Base-by-base conservation (phyloP, 352 stramenopile species). In the Phytophthora pistaciae region DNA sequence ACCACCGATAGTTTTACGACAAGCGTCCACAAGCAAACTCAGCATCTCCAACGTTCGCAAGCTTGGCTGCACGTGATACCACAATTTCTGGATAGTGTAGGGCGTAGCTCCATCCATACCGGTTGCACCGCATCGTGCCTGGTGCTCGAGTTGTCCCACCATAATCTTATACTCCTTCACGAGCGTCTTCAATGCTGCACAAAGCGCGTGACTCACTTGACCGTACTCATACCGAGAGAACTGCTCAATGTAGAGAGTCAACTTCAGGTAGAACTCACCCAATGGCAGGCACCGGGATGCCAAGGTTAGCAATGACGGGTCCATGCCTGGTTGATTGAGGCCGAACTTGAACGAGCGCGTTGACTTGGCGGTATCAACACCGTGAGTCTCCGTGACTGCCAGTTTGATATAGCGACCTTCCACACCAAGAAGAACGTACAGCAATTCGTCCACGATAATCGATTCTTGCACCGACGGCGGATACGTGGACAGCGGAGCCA, bases 101-200 rank as follows among this genome's bases (percentile, higher is more conserved):
- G 64, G 33, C 13, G 42, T 59, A 65, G 53, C 57, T 67, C 64
- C 25, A 54, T 70, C 44, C 29, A 61, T 29, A 58, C 25, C 56
- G 16, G 57, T 31, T 21, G 46, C 46, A 16, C 57, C 10, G 33
- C 55, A 65, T 44, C 89, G 87, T 73, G 90, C 80, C 60, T 91
- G 84, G 36, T 91, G 80, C 70, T 99, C 95, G 7, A 99, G 71
- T 60, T 98, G 92, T 1, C 85, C 87, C 31, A 98, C 86, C 73
- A 98, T 96, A 40, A 94, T 90, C 48, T 92, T 91, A 78, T 98
- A 99, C 67, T 99, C 95, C 64, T 97, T 93, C 38, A 99, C 57
- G 14, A 98, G 74, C 6, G 85, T 77, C 66, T 98, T 97, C 10
- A 99, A 77, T 11, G 91, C 93, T 31, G 96, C 96, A 46, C 92